Percentiles rank a stretch among this genome's conserved stretches.
Evolutionary conservation across 768 basidiomycete genomes (phyloP).

Genomic region (Collybiopsis confluens): DNA sequence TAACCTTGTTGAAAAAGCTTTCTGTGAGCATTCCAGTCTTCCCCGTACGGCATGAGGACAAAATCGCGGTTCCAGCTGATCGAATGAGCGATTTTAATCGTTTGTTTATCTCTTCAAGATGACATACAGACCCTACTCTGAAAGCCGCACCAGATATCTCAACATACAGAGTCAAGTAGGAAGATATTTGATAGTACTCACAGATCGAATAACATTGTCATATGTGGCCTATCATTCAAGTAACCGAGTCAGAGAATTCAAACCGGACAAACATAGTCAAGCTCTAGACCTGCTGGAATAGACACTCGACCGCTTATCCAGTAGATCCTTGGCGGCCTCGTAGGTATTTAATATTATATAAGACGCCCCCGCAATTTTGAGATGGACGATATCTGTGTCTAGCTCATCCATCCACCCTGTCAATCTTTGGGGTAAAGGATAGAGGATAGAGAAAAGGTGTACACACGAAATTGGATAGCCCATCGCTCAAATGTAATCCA

Average conservation of each 20-base stretch:
- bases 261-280: background rate
- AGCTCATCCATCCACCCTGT: background rate
- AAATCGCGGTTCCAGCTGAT: slow-evolving; percentile 13
- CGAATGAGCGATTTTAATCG: background rate
- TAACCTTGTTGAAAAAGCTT: background rate
- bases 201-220: background rate
- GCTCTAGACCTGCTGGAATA: slow-evolving; percentile 29
- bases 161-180: background rate
- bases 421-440: background rate
- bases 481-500: slow-evolving; percentile 34
- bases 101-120: too few species aligned
- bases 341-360: slow-evolving; percentile 31
- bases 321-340: slow-evolving; percentile 34
- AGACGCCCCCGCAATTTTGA: slow-evolving; percentile 21
- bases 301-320: slow-evolving; percentile 36
- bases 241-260: background rate
- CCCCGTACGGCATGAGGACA: slow-evolving; percentile 8
- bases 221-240: background rate
- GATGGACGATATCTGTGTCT: slow-evolving; percentile 27
- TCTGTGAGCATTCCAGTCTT: background rate
- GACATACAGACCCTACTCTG: background rate
- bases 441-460: background rate
- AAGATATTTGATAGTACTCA: background rate
- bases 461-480: slow-evolving; percentile 33
- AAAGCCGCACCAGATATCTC: background rate